Base-by-base conservation (phyloP, 805 yeast species). In the Brettanomyces anomalus region DNA sequence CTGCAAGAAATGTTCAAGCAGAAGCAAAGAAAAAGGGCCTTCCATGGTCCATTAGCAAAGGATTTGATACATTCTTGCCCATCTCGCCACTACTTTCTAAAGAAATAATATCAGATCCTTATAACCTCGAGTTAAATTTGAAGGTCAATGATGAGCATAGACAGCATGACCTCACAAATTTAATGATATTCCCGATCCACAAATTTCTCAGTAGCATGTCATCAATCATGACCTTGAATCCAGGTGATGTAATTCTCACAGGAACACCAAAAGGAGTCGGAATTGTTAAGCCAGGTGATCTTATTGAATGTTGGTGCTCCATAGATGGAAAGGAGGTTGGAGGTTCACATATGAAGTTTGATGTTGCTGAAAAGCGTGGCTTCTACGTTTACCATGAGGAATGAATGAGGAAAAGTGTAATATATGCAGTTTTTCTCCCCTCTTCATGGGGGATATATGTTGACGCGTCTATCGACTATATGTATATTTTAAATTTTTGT, bases 191-290 rank as follows among this genome's bases (percentile, higher is more conserved):
- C 72, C 82, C 88, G 38, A 79, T 93, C 56, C 89, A 88, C 55
- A 74, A 77, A 53, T 81, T 93, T 47, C 68, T 93, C 47, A 73
- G 84, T 43, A 76, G 82, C 41, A 83, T 89, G 78, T 83, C 95
- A 4, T 64, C 79, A n/a, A 79, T 86, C 53, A 90, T 90, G 90
- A 86, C 97, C 4, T 68, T 93, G 44, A 79, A 89, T 54, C 80
- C 85, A 42, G 96, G 96, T 26, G 98, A 93, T 57, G 71, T 93
- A 48, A 79, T 93, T 45, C 70, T 93, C 41, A 93, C 98, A 1
- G 98, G 98, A 15, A 93, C 98, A 1, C 98, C 98, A 37, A 86
- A 88, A 61, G 98, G 98, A 15, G 98, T 93, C n/a, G 96, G 97
- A 7, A 66, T 73, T 20, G 65, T 89, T 30, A 61, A 61, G 5